These are phyloP conservation scores for Quercus alba DNA, from an alignment of 306 rosid species.

Conservation along the genomic window DNA sequence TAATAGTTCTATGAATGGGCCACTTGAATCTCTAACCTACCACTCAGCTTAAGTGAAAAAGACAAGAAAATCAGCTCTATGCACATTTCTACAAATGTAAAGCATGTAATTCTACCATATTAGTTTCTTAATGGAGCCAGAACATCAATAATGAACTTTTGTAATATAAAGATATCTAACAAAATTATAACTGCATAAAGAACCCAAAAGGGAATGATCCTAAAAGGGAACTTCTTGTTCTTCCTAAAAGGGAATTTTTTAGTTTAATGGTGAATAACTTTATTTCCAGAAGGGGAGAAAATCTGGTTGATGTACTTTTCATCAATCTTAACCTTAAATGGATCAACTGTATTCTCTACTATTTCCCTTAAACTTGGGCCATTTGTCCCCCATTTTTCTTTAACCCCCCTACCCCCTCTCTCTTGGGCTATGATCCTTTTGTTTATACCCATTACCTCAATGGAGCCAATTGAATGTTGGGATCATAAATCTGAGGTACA, in stretches of 20 bases:
- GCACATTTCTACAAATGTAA: too few species aligned
- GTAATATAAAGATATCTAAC: too few species aligned
- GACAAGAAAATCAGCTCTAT: too few species aligned
- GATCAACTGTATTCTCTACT: not conserved
- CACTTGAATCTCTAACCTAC: too few species aligned
- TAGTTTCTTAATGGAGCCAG: too few species aligned
- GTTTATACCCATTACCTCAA: not conserved
- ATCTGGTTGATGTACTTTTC: not conserved
- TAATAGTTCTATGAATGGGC: too few species aligned
- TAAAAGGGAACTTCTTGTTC: not conserved
- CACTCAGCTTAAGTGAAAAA: too few species aligned
- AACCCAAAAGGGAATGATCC: too few species aligned
- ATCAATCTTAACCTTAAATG: not conserved
- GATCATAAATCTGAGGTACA: not conserved
- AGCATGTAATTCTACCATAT: too few species aligned
- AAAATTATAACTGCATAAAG: too few species aligned
- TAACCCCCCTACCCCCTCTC: not conserved
- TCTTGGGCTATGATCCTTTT: not conserved
- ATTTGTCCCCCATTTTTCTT: not conserved
- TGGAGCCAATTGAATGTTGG: not conserved
- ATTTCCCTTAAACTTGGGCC: not conserved
- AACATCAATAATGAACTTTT: too few species aligned
- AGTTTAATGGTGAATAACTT: not conserved
- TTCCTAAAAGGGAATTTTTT: not conserved
- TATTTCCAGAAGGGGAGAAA: not conserved